A percentile compares a stretch with the other conserved stretches of the same genome.
Conservation (phyloP, 768 basidiomycete species). For the Kwoniella europaea region DNA sequence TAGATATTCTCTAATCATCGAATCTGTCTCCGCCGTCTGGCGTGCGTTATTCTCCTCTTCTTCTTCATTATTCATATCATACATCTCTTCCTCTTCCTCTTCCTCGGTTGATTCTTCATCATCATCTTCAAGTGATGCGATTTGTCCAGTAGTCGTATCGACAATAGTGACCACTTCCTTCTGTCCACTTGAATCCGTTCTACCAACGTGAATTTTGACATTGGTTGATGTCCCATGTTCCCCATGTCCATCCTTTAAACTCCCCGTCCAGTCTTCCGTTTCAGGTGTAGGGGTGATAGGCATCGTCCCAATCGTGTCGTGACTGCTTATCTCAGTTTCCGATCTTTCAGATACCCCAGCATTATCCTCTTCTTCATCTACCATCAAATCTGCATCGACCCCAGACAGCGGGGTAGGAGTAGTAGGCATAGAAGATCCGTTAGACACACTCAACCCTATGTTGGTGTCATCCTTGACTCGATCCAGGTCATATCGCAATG, state of each 20-base stretch:
- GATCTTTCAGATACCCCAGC: not conserved
- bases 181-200: not conserved
- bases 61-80: not conserved
- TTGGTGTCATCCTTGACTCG: too few relatives aligned
- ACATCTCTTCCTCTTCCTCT: not conserved
- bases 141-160: constrained; percentile 1
- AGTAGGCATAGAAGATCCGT: constrained; percentile 1
- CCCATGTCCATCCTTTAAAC: not conserved
- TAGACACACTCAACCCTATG: not conserved
- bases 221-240: too few relatives aligned
- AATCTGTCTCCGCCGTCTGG: not conserved
- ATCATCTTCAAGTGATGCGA: not conserved
- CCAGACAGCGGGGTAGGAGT: not conserved
- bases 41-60: not conserved
- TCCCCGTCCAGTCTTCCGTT: constrained; percentile 9
- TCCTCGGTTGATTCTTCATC: constrained; percentile 7
- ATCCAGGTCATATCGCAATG: not conserved
- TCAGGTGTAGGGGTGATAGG: constrained; percentile 20
- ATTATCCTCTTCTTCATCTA: not conserved
- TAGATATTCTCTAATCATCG: not conserved
- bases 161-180: not conserved
- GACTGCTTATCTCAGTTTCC: not conserved
- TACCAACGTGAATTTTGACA: not conserved
- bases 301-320: constrained; percentile 10
- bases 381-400: not conserved